Evolutionary conservation across 2,329 filamentous ascomycete genomes (phyloP), one percentile per base, ranked within the genome.

Genomic region (Cladosporium sp.): DNA sequence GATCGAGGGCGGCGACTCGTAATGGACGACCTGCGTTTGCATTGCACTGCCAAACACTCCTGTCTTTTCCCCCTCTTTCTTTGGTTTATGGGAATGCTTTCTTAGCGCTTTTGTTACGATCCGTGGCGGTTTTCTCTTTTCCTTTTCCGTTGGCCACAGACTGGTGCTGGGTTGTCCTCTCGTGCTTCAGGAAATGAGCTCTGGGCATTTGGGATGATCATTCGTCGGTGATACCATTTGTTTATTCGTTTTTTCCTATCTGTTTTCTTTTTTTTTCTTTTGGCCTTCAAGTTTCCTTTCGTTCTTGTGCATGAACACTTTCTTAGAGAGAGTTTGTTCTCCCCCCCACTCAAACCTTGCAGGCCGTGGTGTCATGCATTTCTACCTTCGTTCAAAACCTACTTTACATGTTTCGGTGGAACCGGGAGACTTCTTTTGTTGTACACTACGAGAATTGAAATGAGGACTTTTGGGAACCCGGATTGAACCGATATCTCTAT

Each of bases 1-100:
- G 55, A 68, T 74, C 59, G 74, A 74, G 52, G 65, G 68, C 21
- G 69, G 62, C 12, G 61, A 63, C 35, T 55, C 52, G 18, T 63
- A 35, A 63, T 4, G n/a, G 55, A 6, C 10, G 21, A 14, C 16
- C 33, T 35, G 33, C 33, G 5, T 35, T 16, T 35, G 28, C n/a
- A 28, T 23, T 26, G 21, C 33, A 40, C 23, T 56, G 52, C 52
- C 8, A 29, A 31, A 14, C 8, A 10, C 31, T 29, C 16, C 21
- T 26, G 26, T 52, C 16, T 28, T 29, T 31, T n/a, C 26, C 1
- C 1, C 7, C 23, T 31, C n/a, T 21, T 55, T 7, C 33, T 3
- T 55, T 33, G 12, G 6, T 29, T 26, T 10, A 16, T 55, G 52
- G 31, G 5, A 31, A 31, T 21, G 28, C 21, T 33, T 29, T 55